Evolutionary conservation across 1,139 yeast genomes (phyloP).

Genomic region (Schizosaccharomyces versatilis): DNA sequence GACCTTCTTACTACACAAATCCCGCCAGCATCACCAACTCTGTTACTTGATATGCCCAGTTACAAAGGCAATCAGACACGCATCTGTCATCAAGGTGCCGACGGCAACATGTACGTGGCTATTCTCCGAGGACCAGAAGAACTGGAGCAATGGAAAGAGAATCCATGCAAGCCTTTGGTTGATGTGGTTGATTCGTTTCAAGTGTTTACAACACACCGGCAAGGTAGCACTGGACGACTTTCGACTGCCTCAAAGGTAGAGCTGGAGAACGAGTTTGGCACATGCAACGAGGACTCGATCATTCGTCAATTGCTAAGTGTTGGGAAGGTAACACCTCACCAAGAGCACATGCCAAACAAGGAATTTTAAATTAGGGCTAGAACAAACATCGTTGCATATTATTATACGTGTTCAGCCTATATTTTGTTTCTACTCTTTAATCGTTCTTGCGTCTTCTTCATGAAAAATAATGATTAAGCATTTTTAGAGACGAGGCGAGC

Average conservation of each 20-base stretch:
- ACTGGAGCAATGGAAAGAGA: conserved; percentile 27
- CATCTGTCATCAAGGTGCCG: background rate
- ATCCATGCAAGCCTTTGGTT: conserved; percentile 36
- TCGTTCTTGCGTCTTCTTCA: too few relatives aligned
- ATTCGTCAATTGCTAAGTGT: conserved; percentile 33
- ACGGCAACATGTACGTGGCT: background rate
- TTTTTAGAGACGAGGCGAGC: too few relatives aligned
- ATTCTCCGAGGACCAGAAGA: too few relatives aligned
- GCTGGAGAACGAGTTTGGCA: conserved; percentile 44
- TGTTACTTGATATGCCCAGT: background rate
- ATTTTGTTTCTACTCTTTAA: too few relatives aligned
- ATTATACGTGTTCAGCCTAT: too few relatives aligned
- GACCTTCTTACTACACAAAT: too few relatives aligned
- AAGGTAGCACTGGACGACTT: conserved; percentile 17
- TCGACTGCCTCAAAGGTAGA: conserved; percentile 42
- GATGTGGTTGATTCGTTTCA: conserved; percentile 45
- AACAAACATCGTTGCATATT: too few relatives aligned
- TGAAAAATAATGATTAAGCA: too few relatives aligned
- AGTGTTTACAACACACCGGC: conserved; percentile 17
- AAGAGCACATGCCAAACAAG: background rate
- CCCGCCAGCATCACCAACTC: background rate
- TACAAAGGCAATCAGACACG: background rate
- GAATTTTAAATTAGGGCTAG: background rate
- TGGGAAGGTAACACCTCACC: conserved; percentile 25
- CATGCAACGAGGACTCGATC: conserved; percentile 21